These are phyloP conservation scores for Zygoascus meyerae DNA, from an alignment of 1,139 yeast species.

Conservation along the genomic window DNA sequence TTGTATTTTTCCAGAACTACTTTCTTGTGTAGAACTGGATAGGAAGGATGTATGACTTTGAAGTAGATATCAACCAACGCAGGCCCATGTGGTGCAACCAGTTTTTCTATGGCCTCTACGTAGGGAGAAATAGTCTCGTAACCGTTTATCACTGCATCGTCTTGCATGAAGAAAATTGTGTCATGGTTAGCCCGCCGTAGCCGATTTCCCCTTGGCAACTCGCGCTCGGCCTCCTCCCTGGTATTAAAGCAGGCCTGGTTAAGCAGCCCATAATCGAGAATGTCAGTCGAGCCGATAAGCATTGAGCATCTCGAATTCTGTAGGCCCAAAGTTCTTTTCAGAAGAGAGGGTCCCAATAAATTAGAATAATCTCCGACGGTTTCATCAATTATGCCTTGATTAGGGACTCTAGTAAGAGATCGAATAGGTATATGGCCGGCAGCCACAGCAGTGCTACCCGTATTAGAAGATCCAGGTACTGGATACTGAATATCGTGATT, in stretches of 20 bases:
- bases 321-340: slow-evolving; percentile 35
- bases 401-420: not conserved
- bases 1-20: slow-evolving; percentile 42
- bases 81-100: slow-evolving; percentile 39
- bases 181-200: slow-evolving; percentile 34
- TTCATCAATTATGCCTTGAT: slow-evolving; percentile 10
- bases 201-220: slow-evolving; percentile 29
- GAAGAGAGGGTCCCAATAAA: slow-evolving; percentile 34
- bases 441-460: not conserved
- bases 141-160: slow-evolving; percentile 29
- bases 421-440: not conserved
- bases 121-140: slow-evolving; percentile 26
- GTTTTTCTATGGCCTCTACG: slow-evolving; percentile 37
- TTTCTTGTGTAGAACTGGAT: slow-evolving; percentile 40
- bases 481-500: slow-evolving; percentile 1
- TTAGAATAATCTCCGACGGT: slow-evolving; percentile 33
- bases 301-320: slow-evolving; percentile 38
- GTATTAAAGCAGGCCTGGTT: slow-evolving; percentile 30
- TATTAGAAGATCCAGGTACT: not conserved
- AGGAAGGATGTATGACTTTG: slow-evolving; percentile 39
- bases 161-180: slow-evolving; percentile 32
- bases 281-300: slow-evolving; percentile 34
- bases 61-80: slow-evolving; percentile 39
- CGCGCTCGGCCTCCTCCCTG: slow-evolving; percentile 29
- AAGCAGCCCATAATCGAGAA: slow-evolving; percentile 32